These are phyloP conservation scores for Zymoseptoria passerinii DNA, from an alignment of 2,329 filamentous ascomycete species.

Conservation along the genomic window DNA sequence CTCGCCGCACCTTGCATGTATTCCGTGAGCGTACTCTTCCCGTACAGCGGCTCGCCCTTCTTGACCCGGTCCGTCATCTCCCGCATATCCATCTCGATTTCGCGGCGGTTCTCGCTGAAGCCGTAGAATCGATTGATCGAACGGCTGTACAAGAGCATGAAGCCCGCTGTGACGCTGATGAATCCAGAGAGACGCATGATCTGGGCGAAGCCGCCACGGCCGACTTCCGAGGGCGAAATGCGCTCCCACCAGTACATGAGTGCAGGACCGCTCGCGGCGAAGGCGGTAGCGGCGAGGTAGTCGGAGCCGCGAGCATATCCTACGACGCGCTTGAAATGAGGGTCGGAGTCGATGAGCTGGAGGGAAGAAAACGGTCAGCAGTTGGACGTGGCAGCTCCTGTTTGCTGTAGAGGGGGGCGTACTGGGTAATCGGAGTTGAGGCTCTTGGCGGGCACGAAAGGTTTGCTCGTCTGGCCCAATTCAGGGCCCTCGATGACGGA, in stretches of 20 bases:
- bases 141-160: slow-evolving; percentile 76
- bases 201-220: slow-evolving; percentile 71
- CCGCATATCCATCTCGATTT: slow-evolving; percentile 91
- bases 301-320: slow-evolving; percentile 79
- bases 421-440: slow-evolving; percentile 81
- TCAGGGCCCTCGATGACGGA: slow-evolving; percentile 23
- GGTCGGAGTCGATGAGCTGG: slow-evolving; percentile 97
- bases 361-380: slow-evolving; percentile 17
- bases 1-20: slow-evolving; percentile 92
- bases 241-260: slow-evolving; percentile 73
- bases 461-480: slow-evolving; percentile 23
- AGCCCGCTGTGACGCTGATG: slow-evolving; percentile 67
- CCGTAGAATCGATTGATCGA: slow-evolving; percentile 88
- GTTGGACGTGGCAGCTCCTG: not conserved
- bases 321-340: slow-evolving; percentile 85
- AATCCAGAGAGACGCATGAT: slow-evolving; percentile 71
- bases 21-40: slow-evolving; percentile 65
- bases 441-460: slow-evolving; percentile 59
- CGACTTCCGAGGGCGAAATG: slow-evolving; percentile 75
- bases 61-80: slow-evolving; percentile 98
- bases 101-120: slow-evolving; percentile 81
- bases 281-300: slow-evolving; percentile 61
- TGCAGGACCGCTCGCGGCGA: slow-evolving; percentile 64
- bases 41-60: slow-evolving; percentile 81
- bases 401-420: slow-evolving; percentile 18